These are phyloP conservation scores for Simmondsia chinensis DNA, from an alignment of 148 eudicot genomes.

Conservation along the genomic window DNA sequence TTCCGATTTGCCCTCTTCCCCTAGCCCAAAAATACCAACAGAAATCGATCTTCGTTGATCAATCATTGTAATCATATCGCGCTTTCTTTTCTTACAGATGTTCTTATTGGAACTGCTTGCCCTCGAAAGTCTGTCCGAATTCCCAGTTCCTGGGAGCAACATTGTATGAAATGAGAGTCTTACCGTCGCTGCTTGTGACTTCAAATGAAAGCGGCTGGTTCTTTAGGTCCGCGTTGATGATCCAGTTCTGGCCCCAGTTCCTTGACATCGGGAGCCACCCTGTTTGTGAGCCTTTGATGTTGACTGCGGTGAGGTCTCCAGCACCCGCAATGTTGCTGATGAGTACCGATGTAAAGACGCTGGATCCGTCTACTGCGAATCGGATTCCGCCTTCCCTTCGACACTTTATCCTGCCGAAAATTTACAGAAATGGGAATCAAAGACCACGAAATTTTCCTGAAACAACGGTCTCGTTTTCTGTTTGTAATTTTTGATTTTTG, in stretches of 20 bases:
- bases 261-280: slow-evolving; percentile 93
- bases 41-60: no score
- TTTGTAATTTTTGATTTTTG: no score
- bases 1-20: no score
- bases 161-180: slow-evolving; percentile 53
- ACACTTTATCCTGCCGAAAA: slow-evolving; percentile 60
- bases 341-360: slow-evolving; percentile 62
- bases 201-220: slow-evolving; percentile 83
- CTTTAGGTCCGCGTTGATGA: slow-evolving; percentile 67
- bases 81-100: no score
- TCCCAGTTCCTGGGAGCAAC: slow-evolving; percentile 81
- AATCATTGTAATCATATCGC: no score
- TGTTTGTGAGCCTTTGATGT: slow-evolving; percentile 76
- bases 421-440: not conserved
- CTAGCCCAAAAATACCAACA: no score
- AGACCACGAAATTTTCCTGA: not conserved
- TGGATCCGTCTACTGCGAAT: slow-evolving; percentile 60
- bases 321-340: slow-evolving; percentile 85
- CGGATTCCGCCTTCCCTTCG: slow-evolving; percentile 88
- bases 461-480: no score
- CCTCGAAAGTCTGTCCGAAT: slow-evolving; percentile 75
- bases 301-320: slow-evolving; percentile 44
- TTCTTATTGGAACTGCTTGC: slow-evolving; percentile 60
- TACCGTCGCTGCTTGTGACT: slow-evolving; percentile 68
- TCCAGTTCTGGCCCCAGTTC: slow-evolving; percentile 91